phyloP scores from a whole-genome alignment of 495 filamentous ascomycete species.

The Cercophora samala region DNA sequence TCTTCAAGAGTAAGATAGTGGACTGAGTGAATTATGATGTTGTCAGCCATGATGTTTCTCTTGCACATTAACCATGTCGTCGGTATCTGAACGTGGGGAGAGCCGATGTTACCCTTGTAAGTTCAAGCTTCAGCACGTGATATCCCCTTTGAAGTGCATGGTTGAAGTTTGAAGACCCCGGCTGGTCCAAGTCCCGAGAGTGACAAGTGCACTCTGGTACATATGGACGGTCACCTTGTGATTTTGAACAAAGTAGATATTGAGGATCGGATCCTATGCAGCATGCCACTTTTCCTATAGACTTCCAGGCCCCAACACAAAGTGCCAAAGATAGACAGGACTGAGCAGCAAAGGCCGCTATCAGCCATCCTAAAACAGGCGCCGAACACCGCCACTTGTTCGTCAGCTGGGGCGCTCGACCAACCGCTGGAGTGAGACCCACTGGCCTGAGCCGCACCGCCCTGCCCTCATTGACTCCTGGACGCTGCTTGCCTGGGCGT shows the following conservation, averaged over 20 bases:
- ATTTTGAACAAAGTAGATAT: background rate
- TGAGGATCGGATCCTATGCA: background rate
- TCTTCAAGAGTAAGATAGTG: no score
- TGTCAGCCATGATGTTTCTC: background rate
- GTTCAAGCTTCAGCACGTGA: constrained; percentile 8
- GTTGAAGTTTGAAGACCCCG: constrained; percentile 11
- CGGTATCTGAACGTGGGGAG: background rate
- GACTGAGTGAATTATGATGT: no score
- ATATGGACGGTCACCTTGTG: background rate
- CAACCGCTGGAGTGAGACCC: constrained; percentile 28
- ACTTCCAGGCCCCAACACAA: background rate
- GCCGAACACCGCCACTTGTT: constrained; percentile 21
- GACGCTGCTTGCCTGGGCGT: constrained; percentile 17
- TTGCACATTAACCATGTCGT: background rate
- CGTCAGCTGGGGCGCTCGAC: constrained; percentile 23
- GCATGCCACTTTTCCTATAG: background rate
- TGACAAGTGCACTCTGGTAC: background rate
- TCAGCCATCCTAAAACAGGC: constrained; percentile 4
- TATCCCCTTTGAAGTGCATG: background rate
- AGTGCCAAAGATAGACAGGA: background rate
- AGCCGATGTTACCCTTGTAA: background rate
- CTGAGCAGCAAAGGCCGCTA: constrained; percentile 3
- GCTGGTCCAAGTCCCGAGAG: constrained; percentile 14
- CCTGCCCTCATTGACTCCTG: constrained; percentile 31
- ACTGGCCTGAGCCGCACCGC: constrained; percentile 34